Evolutionary conservation across 768 basidiomycete species (phyloP), one percentile per base, ranked within the genome.

Genomic region (Serpula lacrymans): DNA sequence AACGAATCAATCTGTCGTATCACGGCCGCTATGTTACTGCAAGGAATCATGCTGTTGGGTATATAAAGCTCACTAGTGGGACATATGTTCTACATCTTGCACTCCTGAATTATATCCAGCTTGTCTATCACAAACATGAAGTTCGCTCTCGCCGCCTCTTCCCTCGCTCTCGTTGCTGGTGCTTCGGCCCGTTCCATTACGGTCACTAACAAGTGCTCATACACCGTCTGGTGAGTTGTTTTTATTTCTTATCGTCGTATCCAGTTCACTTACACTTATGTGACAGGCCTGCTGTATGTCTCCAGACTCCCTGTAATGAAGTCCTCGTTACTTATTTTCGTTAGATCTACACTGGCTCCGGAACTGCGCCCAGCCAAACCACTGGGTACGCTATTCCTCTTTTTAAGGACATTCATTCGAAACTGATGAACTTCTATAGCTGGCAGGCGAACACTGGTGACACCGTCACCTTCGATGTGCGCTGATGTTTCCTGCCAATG

Each of bases 171-270:
- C 29, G 29, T 60, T 14, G 59, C 64, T 3, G 45, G 35, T 41
- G 61, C 37, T n/a, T 61, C 64, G 28, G 57, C 64, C n/a, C 73
- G 82, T 25, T 80, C 74, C 20, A 71, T 85, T 47, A 78, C 74
- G 0, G 77, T 78, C 18, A 66, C 68, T 51, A 85, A 84, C 60
- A 67, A 61, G 3, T 84, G 83, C 51, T 72, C 80, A 0, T 84
- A 80, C 60, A 84, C 81, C 3, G 71, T 84, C 45, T 84, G 83
- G 83, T 82, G 51, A 39, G 67, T 37, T 35, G 21, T n/a, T n/a
- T n/a, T n/a, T n/a, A n/a, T n/a, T n/a, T n/a, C n/a, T 34, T 17
- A 25, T n/a, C 21, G 27, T 12, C 30, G n/a, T 38, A 27, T 14
- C 32, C 6, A 3, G 22, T 7, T 31, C 12, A 8, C 5, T 22